Evolutionary conservation across 768 basidiomycete species (phyloP).

Genomic region (Podaxis carcinomalis): DNA sequence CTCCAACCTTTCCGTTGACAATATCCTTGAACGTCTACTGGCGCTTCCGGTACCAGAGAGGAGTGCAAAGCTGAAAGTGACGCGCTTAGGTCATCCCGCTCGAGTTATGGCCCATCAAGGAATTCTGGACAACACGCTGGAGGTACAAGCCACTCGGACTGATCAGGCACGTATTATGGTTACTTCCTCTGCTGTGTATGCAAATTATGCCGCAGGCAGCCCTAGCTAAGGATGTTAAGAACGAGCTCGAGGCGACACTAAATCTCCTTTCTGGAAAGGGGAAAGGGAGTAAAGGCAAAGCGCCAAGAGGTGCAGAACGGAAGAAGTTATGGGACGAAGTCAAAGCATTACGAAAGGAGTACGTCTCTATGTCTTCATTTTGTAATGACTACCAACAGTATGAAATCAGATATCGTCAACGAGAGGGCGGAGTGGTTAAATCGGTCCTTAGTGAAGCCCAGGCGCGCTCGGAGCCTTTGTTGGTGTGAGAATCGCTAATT

Average conservation of each 20-base stretch:
- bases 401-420: slow-evolving; percentile 68
- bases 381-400: background rate
- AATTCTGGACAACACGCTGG: slow-evolving; percentile 64
- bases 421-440: slow-evolving; percentile 81
- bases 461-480: slow-evolving; percentile 30
- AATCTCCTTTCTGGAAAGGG: slow-evolving; percentile 65
- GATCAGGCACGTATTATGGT: slow-evolving; percentile 43
- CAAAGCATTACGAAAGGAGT: slow-evolving; percentile 88
- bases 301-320: slow-evolving; percentile 66
- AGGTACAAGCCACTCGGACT: slow-evolving; percentile 67
- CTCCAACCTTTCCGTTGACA: slow-evolving; percentile 93
- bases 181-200: background rate
- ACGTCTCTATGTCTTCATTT: slow-evolving; percentile 19
- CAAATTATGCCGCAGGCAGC: slow-evolving; percentile 47
- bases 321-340: slow-evolving; percentile 88
- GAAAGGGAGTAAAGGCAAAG: slow-evolving; percentile 69
- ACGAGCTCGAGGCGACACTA: slow-evolving; percentile 72
- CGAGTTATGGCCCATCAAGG: slow-evolving; percentile 75
- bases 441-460: slow-evolving; percentile 78
- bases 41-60: slow-evolving; percentile 50
- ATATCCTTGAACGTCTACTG: slow-evolving; percentile 84
- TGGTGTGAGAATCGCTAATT: background rate
- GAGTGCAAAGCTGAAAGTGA: slow-evolving; percentile 54
- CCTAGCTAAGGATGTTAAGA: slow-evolving; percentile 85
- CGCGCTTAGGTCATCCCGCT: slow-evolving; percentile 95